phyloP scores from a whole-genome alignment of 352 stramenopile species.

The Pythium brachiatum region DNA sequence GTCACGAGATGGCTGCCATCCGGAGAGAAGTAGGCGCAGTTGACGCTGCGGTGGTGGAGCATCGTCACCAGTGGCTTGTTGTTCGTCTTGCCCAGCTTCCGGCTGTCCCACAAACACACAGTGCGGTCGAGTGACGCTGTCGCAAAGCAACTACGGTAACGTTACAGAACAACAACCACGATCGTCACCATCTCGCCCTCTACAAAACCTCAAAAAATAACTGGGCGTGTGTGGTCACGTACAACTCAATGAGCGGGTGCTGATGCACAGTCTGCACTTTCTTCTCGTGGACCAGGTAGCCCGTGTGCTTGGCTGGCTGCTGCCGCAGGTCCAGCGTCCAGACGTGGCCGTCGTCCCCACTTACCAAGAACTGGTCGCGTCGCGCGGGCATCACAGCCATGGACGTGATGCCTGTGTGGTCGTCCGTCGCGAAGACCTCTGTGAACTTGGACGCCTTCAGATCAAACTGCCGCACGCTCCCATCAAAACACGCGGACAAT shows the following conservation, averaged over 20 bases:
- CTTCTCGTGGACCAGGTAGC: slow-evolving; percentile 71
- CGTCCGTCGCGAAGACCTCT: slow-evolving; percentile 46
- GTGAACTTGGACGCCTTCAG: slow-evolving; percentile 48
- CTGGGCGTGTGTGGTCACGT: slow-evolving; percentile 31
- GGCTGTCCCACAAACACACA: slow-evolving; percentile 78
- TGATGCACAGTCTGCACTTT: slow-evolving; percentile 86
- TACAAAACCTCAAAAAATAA: no score
- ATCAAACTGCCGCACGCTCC: slow-evolving; percentile 67
- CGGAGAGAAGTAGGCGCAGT: slow-evolving; percentile 86
- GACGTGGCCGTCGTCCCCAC: slow-evolving; percentile 62
- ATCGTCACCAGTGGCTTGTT: slow-evolving; percentile 53
- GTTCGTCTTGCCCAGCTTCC: slow-evolving; percentile 42
- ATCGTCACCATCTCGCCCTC: background rate
- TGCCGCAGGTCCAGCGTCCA: slow-evolving; percentile 52
- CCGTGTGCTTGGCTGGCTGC: slow-evolving; percentile 24
- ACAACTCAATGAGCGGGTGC: slow-evolving; percentile 61
- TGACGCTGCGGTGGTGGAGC: slow-evolving; percentile 75
- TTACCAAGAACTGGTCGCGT: slow-evolving; percentile 39
- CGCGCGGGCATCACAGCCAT: slow-evolving; percentile 27
- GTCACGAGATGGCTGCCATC: slow-evolving; percentile 69
- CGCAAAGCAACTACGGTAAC: slow-evolving; percentile 48
- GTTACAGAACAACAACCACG: background rate
- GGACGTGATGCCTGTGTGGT: slow-evolving; percentile 57
- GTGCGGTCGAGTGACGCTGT: slow-evolving; percentile 81
- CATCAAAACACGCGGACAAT: slow-evolving; percentile 71